Conservation (phyloP, 2,329 filamentous ascomycete species). For the Teratosphaeria nubilosa region DNA sequence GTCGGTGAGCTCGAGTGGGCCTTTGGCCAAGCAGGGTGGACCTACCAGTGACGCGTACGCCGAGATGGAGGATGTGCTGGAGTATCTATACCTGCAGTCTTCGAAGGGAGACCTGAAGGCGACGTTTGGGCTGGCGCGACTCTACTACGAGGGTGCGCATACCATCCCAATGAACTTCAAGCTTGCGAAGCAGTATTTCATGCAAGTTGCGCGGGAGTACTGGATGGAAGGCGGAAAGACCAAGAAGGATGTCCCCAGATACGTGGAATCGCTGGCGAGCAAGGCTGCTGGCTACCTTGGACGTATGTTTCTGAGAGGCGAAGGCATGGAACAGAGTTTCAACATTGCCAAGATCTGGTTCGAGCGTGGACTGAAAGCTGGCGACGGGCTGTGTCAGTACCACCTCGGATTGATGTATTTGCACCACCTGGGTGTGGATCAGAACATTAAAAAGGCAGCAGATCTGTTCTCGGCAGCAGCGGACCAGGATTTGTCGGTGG, state of each 20-base stretch:
- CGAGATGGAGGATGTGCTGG: conserved; percentile 83
- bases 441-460: conserved; percentile 62
- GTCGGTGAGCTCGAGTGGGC: conserved; percentile 76
- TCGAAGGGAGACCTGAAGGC: conserved; percentile 83
- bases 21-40: conserved; percentile 64
- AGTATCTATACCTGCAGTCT: conserved; percentile 84
- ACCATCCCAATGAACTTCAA: conserved; percentile 63
- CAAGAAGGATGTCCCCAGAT: conserved; percentile 56
- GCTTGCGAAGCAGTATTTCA: conserved; percentile 70
- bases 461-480: conserved; percentile 69
- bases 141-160: conserved; percentile 80
- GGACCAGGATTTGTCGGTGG: conserved; percentile 68
- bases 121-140: conserved; percentile 72
- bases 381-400: conserved; percentile 76
- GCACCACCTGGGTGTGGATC: conserved; percentile 61
- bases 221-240: conserved; percentile 73
- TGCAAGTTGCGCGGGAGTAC: conserved; percentile 66
- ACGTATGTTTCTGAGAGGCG: conserved; percentile 79
- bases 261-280: conserved; percentile 66
- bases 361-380: conserved; percentile 61
- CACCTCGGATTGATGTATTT: conserved; percentile 75
- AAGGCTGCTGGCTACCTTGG: conserved; percentile 83
- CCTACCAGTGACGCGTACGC: conserved; percentile 72
- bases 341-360: conserved; percentile 73
- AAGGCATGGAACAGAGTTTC: conserved; percentile 71